Percentiles rank a stretch among this genome's conserved stretches.
phyloP scores from a whole-genome alignment of 1,284 basidiomycete genomes.

The Grifola frondosa region DNA sequence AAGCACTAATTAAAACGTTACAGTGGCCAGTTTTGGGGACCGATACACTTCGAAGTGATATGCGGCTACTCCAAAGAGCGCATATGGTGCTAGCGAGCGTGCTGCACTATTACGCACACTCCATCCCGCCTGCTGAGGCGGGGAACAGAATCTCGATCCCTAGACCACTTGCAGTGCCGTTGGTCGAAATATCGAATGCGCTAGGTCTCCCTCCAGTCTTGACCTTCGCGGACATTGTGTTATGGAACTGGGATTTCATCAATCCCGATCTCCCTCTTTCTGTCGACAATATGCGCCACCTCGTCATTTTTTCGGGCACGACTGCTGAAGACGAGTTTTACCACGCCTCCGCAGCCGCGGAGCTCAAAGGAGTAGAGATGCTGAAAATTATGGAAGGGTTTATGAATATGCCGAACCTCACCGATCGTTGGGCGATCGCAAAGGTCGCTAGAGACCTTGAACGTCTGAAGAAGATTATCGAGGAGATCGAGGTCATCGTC shows the following conservation, averaged over 20 bases:
- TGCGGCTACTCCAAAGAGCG: slow-evolving; percentile 74
- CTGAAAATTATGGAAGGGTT: slow-evolving; percentile 87
- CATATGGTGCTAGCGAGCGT: slow-evolving; percentile 90
- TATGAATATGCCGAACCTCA: slow-evolving; percentile 67
- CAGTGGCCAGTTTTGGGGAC: slow-evolving; percentile 73
- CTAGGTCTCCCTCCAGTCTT: slow-evolving; percentile 90
- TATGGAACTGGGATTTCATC: slow-evolving; percentile 87
- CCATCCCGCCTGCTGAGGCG: slow-evolving; percentile 49
- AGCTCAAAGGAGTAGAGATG: slow-evolving; percentile 85
- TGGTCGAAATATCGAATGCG: slow-evolving; percentile 72
- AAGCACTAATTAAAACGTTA: slow-evolving; percentile 8
- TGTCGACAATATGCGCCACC: slow-evolving; percentile 63
- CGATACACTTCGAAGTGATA: slow-evolving; percentile 48
- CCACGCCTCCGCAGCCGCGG: slow-evolving; percentile 80
- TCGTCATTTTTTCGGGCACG: slow-evolving; percentile 81
- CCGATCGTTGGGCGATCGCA: slow-evolving; percentile 67
- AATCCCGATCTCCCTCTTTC: slow-evolving; percentile 54
- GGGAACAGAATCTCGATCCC: slow-evolving; percentile 61
- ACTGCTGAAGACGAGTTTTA: slow-evolving; percentile 89
- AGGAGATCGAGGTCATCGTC: slow-evolving; percentile 70
- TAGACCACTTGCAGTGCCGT: slow-evolving; percentile 76
- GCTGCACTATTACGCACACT: slow-evolving; percentile 88
- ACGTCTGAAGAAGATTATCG: slow-evolving; percentile 70
- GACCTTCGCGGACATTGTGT: slow-evolving; percentile 94
- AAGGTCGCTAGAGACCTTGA: slow-evolving; percentile 75